These are phyloP conservation scores for Colletotrichum sublineola DNA, from an alignment of 2,329 filamentous ascomycete species.

Conservation along the genomic window DNA sequence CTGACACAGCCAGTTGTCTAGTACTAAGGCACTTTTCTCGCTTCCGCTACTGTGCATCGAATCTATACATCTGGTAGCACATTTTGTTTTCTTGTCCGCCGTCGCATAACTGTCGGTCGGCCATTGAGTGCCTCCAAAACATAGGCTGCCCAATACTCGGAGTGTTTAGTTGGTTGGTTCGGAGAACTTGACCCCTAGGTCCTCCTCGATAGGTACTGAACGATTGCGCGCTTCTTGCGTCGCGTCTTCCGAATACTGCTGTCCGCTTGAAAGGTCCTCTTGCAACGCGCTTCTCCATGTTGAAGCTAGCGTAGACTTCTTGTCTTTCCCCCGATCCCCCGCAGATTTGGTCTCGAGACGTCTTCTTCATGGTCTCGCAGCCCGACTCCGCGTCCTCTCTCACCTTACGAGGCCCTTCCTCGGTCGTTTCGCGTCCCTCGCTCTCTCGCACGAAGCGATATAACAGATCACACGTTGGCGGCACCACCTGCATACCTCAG, in stretches of 20 bases:
- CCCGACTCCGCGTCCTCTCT: constrained; percentile 67
- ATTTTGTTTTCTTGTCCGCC: neutral
- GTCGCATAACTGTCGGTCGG: neutral
- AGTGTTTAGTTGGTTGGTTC: neutral
- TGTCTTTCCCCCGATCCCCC: constrained; percentile 5
- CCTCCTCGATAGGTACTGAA: neutral
- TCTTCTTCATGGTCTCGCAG: constrained; percentile 72
- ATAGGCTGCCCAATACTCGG: neutral
- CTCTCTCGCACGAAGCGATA: constrained; percentile 76
- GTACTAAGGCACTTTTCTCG: neutral
- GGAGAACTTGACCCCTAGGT: neutral
- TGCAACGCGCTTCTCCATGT: constrained; percentile 23
- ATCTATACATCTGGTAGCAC: neutral
- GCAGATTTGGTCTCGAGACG: constrained; percentile 27
- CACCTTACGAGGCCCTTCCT: constrained; percentile 70
- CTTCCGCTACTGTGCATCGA: neutral
- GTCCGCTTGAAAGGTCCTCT: neutral
- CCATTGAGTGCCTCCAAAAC: neutral
- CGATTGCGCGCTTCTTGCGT: constrained; percentile 2
- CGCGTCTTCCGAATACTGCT: neutral
- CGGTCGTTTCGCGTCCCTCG: constrained; percentile 74
- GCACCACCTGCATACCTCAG: constrained; percentile 75
- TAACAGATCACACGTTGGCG: constrained; percentile 84
- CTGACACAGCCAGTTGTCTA: neutral
- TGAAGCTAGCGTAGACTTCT: constrained; percentile 22